Base-by-base conservation (phyloP, 1,284 basidiomycete genomes). In the Ustilago crameri region DNA sequence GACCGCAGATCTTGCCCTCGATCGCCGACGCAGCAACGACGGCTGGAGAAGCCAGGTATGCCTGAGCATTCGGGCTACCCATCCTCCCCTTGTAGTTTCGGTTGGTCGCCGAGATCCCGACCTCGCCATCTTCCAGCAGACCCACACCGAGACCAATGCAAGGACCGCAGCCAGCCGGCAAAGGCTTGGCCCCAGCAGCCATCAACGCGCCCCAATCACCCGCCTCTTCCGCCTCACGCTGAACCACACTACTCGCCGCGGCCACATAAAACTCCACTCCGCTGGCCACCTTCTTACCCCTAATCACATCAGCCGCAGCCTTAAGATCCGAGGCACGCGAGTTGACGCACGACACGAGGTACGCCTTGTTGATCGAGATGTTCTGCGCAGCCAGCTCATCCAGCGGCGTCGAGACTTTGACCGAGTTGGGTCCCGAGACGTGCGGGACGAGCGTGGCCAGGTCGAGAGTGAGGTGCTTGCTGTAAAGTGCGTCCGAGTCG, bases 81-180 rank as follows among this genome's bases (percentile, higher is more conserved):
- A 99, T 99, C 10, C 95, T 87, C 5, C 95, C 95, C 86, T 99
- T 98, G 86, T 98, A 99, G 83, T 99, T 99, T 83, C 95, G 87
- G 85, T 99, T 99, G 14, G 95, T 98, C 7, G 96, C 95, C 75
- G 92, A 95, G 83, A 99, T 98, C 0, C 95, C 95, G 2, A 91
- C 90, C 85, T 98, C 88, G 3, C 95, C 95, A 78, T 98, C 95
- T 83, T 97, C 90, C 23, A 98, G 86, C 53, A 98, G 85, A 15
- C 96, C 96, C 1, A 90, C 90, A 3, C 95, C 95, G 5, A 98
- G 87, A 22, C 96, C 96, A 69, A 98, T 99, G 84, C 96, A 99
- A 0, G 95, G 95, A 0, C 95, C 96, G 81, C 96, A 99, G 1
- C 95, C 96, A 0, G 95, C 91, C 7, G 96, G 95, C 0, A 98